Evolutionary conservation across 2,329 filamentous ascomycete genomes (phyloP).

Genomic region (Clonostachys chloroleuca): DNA sequence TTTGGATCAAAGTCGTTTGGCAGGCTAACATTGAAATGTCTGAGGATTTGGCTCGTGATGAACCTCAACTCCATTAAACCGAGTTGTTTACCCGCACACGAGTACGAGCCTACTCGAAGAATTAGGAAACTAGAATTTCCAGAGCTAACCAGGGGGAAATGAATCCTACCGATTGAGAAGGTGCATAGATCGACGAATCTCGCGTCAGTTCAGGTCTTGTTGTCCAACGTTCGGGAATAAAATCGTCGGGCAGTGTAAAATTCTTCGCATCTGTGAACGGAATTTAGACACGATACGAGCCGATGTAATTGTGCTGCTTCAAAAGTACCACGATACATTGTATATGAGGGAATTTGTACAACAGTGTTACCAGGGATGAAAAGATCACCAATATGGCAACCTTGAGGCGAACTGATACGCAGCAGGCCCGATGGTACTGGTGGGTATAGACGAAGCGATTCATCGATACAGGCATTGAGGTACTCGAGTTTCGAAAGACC

Average conservation of each 20-base stretch:
- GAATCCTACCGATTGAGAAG: slow-evolving; percentile 15
- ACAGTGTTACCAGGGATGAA: slow-evolving; percentile 29
- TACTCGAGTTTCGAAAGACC: not conserved
- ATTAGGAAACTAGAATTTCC: too few relatives aligned
- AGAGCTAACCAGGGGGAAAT: not conserved
- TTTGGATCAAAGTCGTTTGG: too few relatives aligned
- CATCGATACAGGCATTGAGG: slow-evolving; percentile 25
- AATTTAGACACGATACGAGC: too few relatives aligned
- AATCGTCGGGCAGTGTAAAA: slow-evolving; percentile 13
- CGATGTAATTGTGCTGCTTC: too few relatives aligned
- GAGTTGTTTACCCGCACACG: slow-evolving; percentile 27
- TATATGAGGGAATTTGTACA: slow-evolving; percentile 18
- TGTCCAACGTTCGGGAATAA: slow-evolving; percentile 27
- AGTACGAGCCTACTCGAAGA: slow-evolving; percentile 8
- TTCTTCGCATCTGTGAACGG: slow-evolving; percentile 4
- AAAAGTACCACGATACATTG: not conserved
- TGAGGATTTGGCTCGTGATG: not conserved
- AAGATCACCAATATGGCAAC: slow-evolving; percentile 19
- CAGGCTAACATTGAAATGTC: too few relatives aligned
- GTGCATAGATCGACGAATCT: slow-evolving; percentile 12
- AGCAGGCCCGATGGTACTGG: slow-evolving; percentile 22
- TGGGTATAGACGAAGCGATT: slow-evolving; percentile 26
- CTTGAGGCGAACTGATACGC: slow-evolving; percentile 26
- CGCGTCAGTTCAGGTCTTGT: slow-evolving; percentile 17
- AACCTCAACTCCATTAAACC: slow-evolving; percentile 4